phyloP scores from a whole-genome alignment of 768 basidiomycete species.

The Lentinus tigrinus region DNA sequence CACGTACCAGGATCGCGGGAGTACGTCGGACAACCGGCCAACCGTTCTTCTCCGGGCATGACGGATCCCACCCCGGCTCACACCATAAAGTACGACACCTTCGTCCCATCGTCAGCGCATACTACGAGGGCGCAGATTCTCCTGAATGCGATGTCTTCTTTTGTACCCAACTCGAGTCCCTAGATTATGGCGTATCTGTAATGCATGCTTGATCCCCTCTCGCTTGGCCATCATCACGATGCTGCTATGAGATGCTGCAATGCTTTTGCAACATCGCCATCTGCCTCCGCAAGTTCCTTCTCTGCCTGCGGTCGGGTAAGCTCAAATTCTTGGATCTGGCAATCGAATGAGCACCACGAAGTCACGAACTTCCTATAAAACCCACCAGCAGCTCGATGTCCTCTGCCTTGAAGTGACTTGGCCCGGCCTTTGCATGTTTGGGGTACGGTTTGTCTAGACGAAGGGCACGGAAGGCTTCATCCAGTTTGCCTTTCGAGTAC shows the following conservation, averaged over 20 bases:
- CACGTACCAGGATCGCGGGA: conserved; percentile 47
- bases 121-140: neutral
- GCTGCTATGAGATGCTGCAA: conserved; percentile 31
- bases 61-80: neutral
- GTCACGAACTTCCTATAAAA: neutral
- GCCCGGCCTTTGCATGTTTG: conserved; percentile 43
- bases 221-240: neutral
- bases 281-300: conserved; percentile 51
- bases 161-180: neutral
- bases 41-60: neutral
- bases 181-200: neutral
- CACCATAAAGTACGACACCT: neutral
- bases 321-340: conserved; percentile 64
- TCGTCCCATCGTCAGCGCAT: neutral
- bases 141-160: neutral
- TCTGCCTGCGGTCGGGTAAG: conserved; percentile 59
- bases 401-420: conserved; percentile 48
- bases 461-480: conserved; percentile 58
- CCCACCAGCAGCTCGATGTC: conserved; percentile 67
- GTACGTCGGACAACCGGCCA: conserved; percentile 35
- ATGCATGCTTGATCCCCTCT: neutral
- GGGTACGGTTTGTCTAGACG: conserved; percentile 55
- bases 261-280: conserved; percentile 52
- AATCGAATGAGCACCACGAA: neutral
- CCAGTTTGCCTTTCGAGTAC: conserved; percentile 66